Base-by-base conservation (phyloP, 2,329 filamentous ascomycete species). In the Zarea fungicola region DNA sequence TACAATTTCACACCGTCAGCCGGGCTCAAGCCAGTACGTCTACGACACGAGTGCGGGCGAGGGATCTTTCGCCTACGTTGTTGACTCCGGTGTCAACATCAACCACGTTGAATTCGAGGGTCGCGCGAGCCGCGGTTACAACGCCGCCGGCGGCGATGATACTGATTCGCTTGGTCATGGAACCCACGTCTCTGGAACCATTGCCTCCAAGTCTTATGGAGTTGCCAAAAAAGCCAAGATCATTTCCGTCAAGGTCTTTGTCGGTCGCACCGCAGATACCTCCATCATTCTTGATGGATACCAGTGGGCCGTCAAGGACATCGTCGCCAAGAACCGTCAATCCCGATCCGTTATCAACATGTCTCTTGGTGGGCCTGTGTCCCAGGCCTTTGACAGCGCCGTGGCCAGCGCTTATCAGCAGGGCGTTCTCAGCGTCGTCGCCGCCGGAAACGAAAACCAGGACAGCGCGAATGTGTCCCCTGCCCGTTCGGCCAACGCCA, bases 11-110 rank as follows among this genome's bases (percentile, higher is more conserved):
- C 66, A 69, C 59, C 57, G 61, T 16, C 64, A 57, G 16, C 55
- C 61, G 18, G 62, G 62, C 28, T 61, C 55, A 7, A 63, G 45
- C 34, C 48, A 55, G 23, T 48, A 58, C 28, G 55, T 58, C 13
- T 69, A 69, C 53, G 77, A 82, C 59, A 64, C 65, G 49, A 69
- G 67, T 11, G 75, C 73, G 19, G 79, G 78, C 26, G 50, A 71
- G 54, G 77, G 75, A n/a, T 76, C 80, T 56, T 83, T 77, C 19
- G 76, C 74, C 23, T 87, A 80, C 61, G 66, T 87, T 21, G 75
- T 87, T 34, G 83, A 87, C 64, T 85, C 82, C 6, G 83, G 83
- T 55, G 78, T 86, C 60, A 67, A 67, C 48, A 66, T 67, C 31
- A 69, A 71, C 6, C 83, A 87, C 64, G 58, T 61, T 36, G 75